Conservation (phyloP, 192 early-diverging fungal genomes). For the Borealophlyctis nickersoniae region DNA sequence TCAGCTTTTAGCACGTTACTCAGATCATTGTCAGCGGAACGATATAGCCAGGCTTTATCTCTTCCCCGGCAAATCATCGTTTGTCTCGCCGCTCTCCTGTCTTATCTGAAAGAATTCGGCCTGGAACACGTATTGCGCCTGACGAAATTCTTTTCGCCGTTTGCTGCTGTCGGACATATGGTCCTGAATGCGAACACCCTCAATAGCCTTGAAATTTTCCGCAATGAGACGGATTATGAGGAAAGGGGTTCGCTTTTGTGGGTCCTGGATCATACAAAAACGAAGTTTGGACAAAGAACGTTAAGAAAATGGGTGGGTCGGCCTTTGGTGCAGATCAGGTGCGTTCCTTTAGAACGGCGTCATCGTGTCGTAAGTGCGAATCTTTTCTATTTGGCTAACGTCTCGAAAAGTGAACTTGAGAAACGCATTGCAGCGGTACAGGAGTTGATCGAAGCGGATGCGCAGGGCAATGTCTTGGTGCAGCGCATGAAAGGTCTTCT, state of each 20-base stretch:
- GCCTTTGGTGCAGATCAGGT: constrained; percentile 56
- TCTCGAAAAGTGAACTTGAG: constrained; percentile 35
- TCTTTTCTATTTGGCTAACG: background rate
- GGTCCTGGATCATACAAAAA: constrained; percentile 65
- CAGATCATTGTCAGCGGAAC: constrained; percentile 4
- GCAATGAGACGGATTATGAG: constrained; percentile 44
- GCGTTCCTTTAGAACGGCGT: constrained; percentile 2
- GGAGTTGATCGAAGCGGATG: constrained; percentile 42
- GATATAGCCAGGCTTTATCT: constrained; percentile 29
- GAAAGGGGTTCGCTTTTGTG: constrained; percentile 52
- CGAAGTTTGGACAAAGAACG: constrained; percentile 61
- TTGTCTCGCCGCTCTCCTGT: constrained; percentile 54
- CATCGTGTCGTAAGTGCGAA: background rate
- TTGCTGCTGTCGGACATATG: constrained; percentile 58
- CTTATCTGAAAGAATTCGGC: constrained; percentile 61
- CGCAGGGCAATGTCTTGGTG: constrained; percentile 33
- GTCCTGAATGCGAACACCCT: constrained; percentile 66
- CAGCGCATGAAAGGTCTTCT: constrained; percentile 45
- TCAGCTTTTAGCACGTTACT: background rate
- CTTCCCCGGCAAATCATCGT: constrained; percentile 30
- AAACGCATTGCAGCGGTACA: constrained; percentile 61
- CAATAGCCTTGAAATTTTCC: constrained; percentile 62
- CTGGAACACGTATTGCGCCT: constrained; percentile 54
- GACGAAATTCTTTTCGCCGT: constrained; percentile 59
- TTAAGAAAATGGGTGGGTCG: constrained; percentile 67